Percentiles rank a stretch among this genome's conserved stretches.
Evolutionary conservation across 371 early-diverging fungal genomes (phyloP).

Genomic region (Nosema bombycis): DNA sequence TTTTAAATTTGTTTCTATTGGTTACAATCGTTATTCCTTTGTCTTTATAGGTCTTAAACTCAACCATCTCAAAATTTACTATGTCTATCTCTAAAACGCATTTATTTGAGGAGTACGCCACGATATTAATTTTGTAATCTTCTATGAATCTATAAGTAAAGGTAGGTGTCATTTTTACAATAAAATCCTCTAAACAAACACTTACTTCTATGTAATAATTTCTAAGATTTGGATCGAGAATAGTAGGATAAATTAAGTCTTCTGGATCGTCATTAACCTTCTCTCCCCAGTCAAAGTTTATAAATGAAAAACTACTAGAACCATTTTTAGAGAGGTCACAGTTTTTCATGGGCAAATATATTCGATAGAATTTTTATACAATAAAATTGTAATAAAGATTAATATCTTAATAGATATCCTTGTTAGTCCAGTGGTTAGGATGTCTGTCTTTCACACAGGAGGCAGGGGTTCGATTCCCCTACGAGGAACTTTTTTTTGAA

Average conservation of each 20-base stretch:
- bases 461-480: conserved; percentile 53
- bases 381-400: background rate
- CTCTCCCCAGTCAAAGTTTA: conserved; percentile 18
- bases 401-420: conserved; percentile 3
- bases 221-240: conserved; percentile 13
- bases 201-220: conserved; percentile 34
- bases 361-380: background rate
- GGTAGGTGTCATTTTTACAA: conserved; percentile 19
- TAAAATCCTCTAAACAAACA: conserved; percentile 6
- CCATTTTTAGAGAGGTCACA: background rate
- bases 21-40: conserved; percentile 15
- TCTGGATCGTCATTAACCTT: background rate
- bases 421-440: conserved; percentile 53
- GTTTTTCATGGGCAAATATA: background rate
- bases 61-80: conserved; percentile 24
- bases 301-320: conserved; percentile 24
- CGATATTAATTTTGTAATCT: conserved; percentile 1
- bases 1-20: conserved; percentile 32
- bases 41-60: background rate
- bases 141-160: conserved; percentile 31
- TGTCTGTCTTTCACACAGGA: conserved; percentile 52
- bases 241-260: conserved; percentile 3
- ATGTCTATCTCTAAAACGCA: background rate
- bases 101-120: background rate
- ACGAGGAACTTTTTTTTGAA: conserved; percentile 37